Percentiles rank a stretch among this genome's conserved stretches.
These are phyloP conservation scores for Cercospora zeae-maydis DNA, from an alignment of 2,329 filamentous ascomycete species.

Conservation along the genomic window DNA sequence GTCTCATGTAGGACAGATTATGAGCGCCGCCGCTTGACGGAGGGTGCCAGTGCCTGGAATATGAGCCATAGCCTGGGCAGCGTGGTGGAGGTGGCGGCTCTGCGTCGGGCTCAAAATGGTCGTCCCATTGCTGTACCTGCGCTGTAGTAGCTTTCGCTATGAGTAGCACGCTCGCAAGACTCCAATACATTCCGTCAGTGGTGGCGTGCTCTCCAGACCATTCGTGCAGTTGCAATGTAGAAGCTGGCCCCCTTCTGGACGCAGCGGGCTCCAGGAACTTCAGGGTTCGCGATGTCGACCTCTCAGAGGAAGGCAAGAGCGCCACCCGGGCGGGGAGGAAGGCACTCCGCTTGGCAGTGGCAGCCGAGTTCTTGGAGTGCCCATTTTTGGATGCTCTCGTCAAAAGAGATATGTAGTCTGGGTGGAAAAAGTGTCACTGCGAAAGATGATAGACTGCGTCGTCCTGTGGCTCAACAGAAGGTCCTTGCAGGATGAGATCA, in stretches of 20 bases:
- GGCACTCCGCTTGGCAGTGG: background rate
- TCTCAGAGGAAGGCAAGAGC: background rate
- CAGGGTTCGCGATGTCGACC: background rate
- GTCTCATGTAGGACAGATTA: slow-evolving; percentile 44
- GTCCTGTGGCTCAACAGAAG: no score
- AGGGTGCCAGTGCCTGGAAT: slow-evolving; percentile 30
- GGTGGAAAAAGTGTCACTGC: background rate
- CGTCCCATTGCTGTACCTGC: slow-evolving; percentile 1
- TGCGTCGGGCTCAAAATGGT: slow-evolving; percentile 18
- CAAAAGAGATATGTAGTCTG: background rate
- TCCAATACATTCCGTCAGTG: background rate
- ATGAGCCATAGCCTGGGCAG: slow-evolving; percentile 43
- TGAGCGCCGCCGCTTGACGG: slow-evolving; percentile 43
- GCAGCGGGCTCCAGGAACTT: background rate
- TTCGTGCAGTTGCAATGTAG: background rate
- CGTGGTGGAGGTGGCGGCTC: slow-evolving; percentile 19
- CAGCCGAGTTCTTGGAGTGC: background rate
- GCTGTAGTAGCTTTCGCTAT: background rate
- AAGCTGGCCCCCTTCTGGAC: background rate
- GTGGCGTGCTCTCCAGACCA: background rate
- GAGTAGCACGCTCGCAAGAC: background rate
- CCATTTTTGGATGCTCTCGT: background rate
- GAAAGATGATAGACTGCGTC: no score
- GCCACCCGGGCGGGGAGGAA: slow-evolving; percentile 2
- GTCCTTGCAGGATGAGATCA: no score